Evolutionary conservation across 78 protist species (phyloP), one percentile per base, ranked within the genome.

Genomic region (Pelomyxa schiedti): DNA sequence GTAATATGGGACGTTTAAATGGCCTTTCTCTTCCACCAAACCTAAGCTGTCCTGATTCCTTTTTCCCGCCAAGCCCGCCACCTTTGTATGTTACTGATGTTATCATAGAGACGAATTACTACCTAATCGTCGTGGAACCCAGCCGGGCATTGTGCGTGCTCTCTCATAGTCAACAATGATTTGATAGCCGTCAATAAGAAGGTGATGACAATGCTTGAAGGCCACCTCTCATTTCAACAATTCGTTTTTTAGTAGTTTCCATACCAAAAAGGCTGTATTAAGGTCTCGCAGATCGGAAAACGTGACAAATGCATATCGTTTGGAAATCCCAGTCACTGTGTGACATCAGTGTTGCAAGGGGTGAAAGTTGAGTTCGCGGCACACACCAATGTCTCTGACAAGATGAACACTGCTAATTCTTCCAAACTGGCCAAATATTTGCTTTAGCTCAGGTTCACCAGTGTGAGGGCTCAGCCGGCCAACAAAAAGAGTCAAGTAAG

Each of bases 81-180:
- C 37, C 24, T n/a, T n/a, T n/a, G 37, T 38, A 67, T 30, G 22
- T n/a, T 22, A 22, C 24, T 29, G 26, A 24, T 30, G 22, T 22
- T 67, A 22, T 22, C 24, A 67, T 30, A 67, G 24, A 30, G 22
- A 67, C 37, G 37, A 30, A 24, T 67, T 22, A n/a, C 22, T 38
- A 29, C 71, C 71, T 22, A 29, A 38, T n/a, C 71, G 71, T 24
- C 71, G 24, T 22, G 71, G 71, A 29, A 67, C 26, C 71, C 71
- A 67, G 22, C 71, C 71, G 22, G 22, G 22, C 37, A 67, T 24
- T n/a, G 22, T 22, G 26, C 71, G 71, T 67, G 24, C 71, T 22
- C 71, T 67, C 71, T 67, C 71, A 67, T 67, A 67, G 22, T 67
- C 71, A 22, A 67, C 71, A 22, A 67, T n/a, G 68, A 67, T 38